phyloP scores from a whole-genome alignment of 768 basidiomycete genomes.

The Saitozyma sp. region DNA sequence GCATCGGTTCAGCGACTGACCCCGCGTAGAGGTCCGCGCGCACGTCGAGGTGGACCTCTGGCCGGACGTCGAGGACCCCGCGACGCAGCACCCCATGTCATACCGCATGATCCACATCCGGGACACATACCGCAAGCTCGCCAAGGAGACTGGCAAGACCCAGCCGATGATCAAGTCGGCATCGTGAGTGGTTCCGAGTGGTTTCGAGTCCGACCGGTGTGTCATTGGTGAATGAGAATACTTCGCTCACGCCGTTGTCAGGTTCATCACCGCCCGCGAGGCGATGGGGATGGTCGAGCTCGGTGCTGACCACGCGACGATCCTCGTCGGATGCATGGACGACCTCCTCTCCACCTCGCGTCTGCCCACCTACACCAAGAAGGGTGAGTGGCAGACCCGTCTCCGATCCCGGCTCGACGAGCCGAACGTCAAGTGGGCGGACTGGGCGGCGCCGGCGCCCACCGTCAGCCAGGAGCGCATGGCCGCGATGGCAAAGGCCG shows the following conservation, averaged over 20 bases:
- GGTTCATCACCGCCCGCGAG: slow-evolving; percentile 40
- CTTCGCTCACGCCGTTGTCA: slow-evolving; percentile 1
- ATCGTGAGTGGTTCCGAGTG: slow-evolving; percentile 17
- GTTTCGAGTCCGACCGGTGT: no score
- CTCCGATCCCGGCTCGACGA: slow-evolving; percentile 23
- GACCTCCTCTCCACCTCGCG: slow-evolving; percentile 19
- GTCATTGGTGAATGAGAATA: no score
- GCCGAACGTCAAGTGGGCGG: slow-evolving; percentile 25
- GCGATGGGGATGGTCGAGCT: slow-evolving; percentile 36
- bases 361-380: slow-evolving; percentile 24
- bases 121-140: slow-evolving; percentile 17
- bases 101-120: slow-evolving; percentile 23
- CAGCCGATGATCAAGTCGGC: slow-evolving; percentile 35
- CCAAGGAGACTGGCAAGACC: slow-evolving; percentile 23
- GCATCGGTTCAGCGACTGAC: not conserved
- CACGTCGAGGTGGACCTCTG: slow-evolving; percentile 21
- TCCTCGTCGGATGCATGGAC: slow-evolving; percentile 15
- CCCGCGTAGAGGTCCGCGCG: slow-evolving; percentile 36
- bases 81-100: slow-evolving; percentile 21
- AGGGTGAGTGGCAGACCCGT: slow-evolving; percentile 24
- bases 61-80: slow-evolving; percentile 30
- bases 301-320: slow-evolving; percentile 38
- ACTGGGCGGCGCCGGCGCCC: slow-evolving; percentile 16
- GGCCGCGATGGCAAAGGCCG: slow-evolving; percentile 25
- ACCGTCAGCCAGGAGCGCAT: slow-evolving; percentile 18